These are phyloP conservation scores for Nicotiana undulata DNA, from an alignment of 257 asterid species.

Conservation along the genomic window DNA sequence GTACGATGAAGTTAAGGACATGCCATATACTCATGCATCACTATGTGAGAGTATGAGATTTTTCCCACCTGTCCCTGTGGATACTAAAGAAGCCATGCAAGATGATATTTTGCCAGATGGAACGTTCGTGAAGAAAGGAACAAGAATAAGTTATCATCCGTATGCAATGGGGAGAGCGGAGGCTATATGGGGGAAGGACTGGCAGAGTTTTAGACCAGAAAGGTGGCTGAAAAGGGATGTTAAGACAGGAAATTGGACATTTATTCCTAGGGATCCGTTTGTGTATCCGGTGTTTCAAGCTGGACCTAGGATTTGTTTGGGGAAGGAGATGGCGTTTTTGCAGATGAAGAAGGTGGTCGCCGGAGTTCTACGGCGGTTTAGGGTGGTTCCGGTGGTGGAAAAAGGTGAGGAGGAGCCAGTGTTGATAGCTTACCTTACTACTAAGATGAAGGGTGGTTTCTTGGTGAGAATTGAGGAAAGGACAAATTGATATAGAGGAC, in stretches of 20 bases:
- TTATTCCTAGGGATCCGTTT: neutral
- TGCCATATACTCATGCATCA: constrained; percentile 14
- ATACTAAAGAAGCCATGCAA: neutral
- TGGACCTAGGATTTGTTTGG: constrained; percentile 15
- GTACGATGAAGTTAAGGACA: constrained; percentile 2
- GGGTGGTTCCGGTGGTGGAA: neutral
- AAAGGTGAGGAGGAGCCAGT: neutral
- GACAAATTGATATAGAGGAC: neutral
- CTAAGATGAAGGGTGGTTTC: neutral
- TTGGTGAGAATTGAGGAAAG: neutral
- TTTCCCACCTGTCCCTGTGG: constrained; percentile 9
- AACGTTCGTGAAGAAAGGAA: neutral
- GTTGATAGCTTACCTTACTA: constrained; percentile 2
- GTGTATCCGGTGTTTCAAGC: constrained; percentile 14
- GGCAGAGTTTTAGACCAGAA: neutral
- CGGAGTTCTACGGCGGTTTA: neutral
- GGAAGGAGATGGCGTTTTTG: constrained; percentile 14
- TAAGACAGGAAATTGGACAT: neutral
- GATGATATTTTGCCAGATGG: constrained; percentile 16
- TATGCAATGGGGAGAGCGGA: constrained; percentile 20
- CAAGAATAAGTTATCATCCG: constrained; percentile 3
- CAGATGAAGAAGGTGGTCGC: constrained; percentile 12
- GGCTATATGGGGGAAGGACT: constrained; percentile 10
- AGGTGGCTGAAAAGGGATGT: constrained; percentile 9
- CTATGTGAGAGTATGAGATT: constrained; percentile 17